A percentile compares a stretch with the other conserved stretches of the same genome.
Evolutionary conservation across 306 rosid genomes (phyloP).

Genomic region (Casuarina equisetifolia): DNA sequence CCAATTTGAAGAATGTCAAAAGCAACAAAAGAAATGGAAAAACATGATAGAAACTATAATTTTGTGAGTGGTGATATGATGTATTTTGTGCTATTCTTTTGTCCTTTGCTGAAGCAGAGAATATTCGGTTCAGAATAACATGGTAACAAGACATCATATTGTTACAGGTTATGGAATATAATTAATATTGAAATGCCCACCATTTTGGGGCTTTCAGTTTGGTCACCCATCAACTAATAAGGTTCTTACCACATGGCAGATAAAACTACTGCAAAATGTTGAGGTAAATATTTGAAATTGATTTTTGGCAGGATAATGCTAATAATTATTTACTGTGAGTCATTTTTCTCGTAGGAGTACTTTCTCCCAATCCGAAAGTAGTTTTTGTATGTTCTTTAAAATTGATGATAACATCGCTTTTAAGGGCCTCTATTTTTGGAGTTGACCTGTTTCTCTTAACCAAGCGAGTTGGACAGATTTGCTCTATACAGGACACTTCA

Average conservation of each 20-base stretch:
- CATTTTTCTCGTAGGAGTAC: constrained; percentile 33
- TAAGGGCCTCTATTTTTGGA: constrained; percentile 25
- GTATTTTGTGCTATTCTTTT: constrained; percentile 17
- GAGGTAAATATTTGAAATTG: constrained; percentile 67
- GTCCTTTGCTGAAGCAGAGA: constrained; percentile 15
- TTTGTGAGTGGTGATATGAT: background rate
- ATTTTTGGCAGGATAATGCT: constrained; percentile 33
- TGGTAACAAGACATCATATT: constrained; percentile 20
- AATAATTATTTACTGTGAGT: constrained; percentile 35
- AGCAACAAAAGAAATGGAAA: background rate
- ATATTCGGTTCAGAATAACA: constrained; percentile 28
- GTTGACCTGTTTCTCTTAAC: constrained; percentile 19
- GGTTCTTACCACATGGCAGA: constrained; percentile 35
- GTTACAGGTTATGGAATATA: constrained; percentile 60
- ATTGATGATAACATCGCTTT: constrained; percentile 14
- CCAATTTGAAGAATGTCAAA: background rate
- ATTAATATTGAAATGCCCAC: constrained; percentile 29
- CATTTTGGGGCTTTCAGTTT: constrained; percentile 38
- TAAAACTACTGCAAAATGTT: constrained; percentile 42
- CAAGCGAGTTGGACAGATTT: background rate
- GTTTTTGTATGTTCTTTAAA: constrained; percentile 32
- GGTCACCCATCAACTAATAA: constrained; percentile 44
- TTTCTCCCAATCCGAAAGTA: constrained; percentile 37
- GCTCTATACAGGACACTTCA: background rate
- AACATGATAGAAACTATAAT: background rate